phyloP scores from a whole-genome alignment of 495 filamentous ascomycete species.

The Aspergillus coremiiformis region DNA sequence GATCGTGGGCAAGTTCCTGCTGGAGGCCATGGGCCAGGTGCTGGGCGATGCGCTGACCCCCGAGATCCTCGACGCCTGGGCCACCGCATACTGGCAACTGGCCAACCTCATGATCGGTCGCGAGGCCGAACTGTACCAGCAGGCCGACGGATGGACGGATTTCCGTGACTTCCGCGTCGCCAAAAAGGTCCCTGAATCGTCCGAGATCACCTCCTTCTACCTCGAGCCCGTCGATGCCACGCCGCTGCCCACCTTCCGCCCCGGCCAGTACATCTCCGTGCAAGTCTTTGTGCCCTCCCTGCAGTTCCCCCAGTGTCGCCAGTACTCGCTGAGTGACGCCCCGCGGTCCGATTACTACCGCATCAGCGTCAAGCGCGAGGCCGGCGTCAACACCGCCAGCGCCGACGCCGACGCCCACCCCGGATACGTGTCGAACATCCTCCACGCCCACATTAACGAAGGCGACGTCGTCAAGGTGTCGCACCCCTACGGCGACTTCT shows the following conservation, averaged over 20 bases:
- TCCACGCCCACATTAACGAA: conserved; percentile 52
- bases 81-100: conserved; percentile 60
- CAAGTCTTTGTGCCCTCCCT: conserved; percentile 50
- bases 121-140: conserved; percentile 53
- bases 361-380: conserved; percentile 63
- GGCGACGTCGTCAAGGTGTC: conserved; percentile 57
- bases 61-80: conserved; percentile 63
- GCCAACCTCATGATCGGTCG: conserved; percentile 62
- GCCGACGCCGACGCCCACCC: conserved; percentile 40
- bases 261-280: conserved; percentile 65
- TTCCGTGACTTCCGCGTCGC: conserved; percentile 63
- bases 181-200: conserved; percentile 53
- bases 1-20: conserved; percentile 59
- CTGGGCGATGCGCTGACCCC: conserved; percentile 59
- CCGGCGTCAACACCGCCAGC: conserved; percentile 38
- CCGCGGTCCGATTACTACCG: conserved; percentile 54
- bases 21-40: conserved; percentile 60
- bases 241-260: conserved; percentile 51
- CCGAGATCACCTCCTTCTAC: conserved; percentile 65
- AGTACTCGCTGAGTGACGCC: conserved; percentile 65
- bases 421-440: conserved; percentile 62
- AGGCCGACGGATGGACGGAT: conserved; percentile 49
- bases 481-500: conserved; percentile 66
- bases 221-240: conserved; percentile 56
- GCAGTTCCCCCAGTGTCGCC: conserved; percentile 54